These are phyloP conservation scores for Lactifluus piperatus DNA, from an alignment of 768 basidiomycete species.

Conservation along the genomic window DNA sequence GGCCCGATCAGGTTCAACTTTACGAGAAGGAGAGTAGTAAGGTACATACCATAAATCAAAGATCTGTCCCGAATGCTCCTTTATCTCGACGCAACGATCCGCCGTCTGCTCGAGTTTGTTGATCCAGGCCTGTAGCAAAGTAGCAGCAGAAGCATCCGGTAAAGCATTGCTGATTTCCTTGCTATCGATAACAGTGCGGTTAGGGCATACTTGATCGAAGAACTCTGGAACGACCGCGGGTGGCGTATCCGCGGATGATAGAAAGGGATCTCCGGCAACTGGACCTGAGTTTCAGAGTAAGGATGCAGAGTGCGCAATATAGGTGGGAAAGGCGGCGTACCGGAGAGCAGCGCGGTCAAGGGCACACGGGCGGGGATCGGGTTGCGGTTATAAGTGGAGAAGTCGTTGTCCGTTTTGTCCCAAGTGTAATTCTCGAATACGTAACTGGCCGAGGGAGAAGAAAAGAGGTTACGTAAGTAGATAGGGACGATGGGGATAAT, in stretches of 20 bases:
- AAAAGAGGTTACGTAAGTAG: neutral
- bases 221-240: conserved; percentile 31
- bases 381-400: conserved; percentile 38
- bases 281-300: conserved; percentile 26
- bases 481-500: neutral
- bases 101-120: conserved; percentile 28
- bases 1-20: too few relatives aligned
- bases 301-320: neutral
- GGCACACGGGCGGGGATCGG: conserved; percentile 47
- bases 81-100: conserved; percentile 36
- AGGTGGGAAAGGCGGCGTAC: conserved; percentile 33
- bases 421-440: conserved; percentile 56
- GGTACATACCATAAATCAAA: conserved; percentile 31
- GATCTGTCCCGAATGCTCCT: too few relatives aligned
- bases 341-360: conserved; percentile 40
- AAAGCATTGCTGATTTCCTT: conserved; percentile 25
- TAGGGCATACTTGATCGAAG: conserved; percentile 35
- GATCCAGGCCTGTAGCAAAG: conserved; percentile 34
- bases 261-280: conserved; percentile 34
- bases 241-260: conserved; percentile 27
- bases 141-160: conserved; percentile 22
- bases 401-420: conserved; percentile 33
- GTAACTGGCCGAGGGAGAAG: conserved; percentile 24
- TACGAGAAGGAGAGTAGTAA: neutral
- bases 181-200: conserved; percentile 29